Percentiles rank a stretch among this genome's conserved stretches.
These are phyloP conservation scores for Silene coronaria DNA, from an alignment of 179 eudicot genomes.

Conservation along the genomic window DNA sequence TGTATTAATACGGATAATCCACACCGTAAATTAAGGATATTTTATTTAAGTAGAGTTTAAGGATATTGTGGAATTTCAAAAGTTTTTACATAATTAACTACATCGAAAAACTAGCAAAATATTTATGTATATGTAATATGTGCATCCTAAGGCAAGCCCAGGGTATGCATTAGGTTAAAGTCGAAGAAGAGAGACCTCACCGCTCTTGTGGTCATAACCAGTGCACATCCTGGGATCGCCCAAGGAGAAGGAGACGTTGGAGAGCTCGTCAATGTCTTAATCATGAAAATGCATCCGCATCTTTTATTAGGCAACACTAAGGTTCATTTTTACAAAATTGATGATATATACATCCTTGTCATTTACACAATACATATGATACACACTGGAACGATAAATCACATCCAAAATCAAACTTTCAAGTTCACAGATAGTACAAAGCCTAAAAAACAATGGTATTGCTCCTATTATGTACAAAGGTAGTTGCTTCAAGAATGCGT, in stretches of 20 bases:
- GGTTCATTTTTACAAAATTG: conserved; percentile 24
- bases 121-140: too few species aligned
- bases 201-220: neutral
- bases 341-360: conserved; percentile 22
- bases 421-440: conserved; percentile 9
- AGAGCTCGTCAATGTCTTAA: neutral
- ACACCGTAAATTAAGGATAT: too few species aligned
- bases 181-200: neutral
- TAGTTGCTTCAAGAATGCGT: conserved; percentile 15
- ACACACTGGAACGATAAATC: conserved; percentile 12
- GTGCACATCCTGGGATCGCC: neutral
- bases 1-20: too few species aligned
- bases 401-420: conserved; percentile 7
- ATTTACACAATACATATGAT: conserved; percentile 20
- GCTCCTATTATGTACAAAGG: conserved; percentile 29
- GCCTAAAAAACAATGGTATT: conserved; percentile 20
- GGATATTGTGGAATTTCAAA: too few species aligned
- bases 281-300: conserved; percentile 8
- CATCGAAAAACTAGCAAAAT: too few species aligned
- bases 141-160: too few species aligned
- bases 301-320: conserved; percentile 8
- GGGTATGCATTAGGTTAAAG: neutral
- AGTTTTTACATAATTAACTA: too few species aligned
- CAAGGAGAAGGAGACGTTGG: neutral
- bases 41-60: too few species aligned